Base-by-base conservation (phyloP, 352 stramenopile genomes). In the Phytophthora constricta region DNA sequence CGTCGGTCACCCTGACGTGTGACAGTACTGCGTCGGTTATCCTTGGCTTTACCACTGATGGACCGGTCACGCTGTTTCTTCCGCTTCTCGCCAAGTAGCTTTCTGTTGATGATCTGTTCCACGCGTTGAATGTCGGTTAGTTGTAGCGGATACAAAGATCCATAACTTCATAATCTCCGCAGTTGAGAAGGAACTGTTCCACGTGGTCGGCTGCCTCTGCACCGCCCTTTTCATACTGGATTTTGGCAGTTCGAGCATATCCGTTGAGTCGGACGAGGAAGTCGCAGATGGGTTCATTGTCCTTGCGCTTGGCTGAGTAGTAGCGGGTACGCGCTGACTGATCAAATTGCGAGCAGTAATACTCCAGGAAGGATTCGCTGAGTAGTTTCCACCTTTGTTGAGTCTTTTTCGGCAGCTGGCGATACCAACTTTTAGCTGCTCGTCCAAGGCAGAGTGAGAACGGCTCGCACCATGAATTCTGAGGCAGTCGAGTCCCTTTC, bases 391-490 rank as follows among this genome's bases (percentile, higher is more conserved):
- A 47, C 9, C 41, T 10, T 0, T 25, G 5, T 19, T 47, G 41
- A 1, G 41, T 47, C 16, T 23, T 19, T 14, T 47, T 47, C 8
- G 41, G 19, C 41, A 47, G 41, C 41, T 47, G 41, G 16, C 41
- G 1, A 14, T 47, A 47, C 41, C 41, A 47, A 14, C 26, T 16
- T n/a, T 51, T 56, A 3, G 31, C 57, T 22, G 22, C 31, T 28
- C 25, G n/a, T 1, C 14, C 27, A 2, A 47, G n/a, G 5, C 46
- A 31, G 1, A 41, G 47, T 1, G 57, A 55, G 46, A 56, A 64
- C 1, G 57, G 46, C n/a, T 57, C 45, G 11, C 22, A 64, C 57
- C 57, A 64, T n/a, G 16, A 25, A 20, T 52, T 22, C 8, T 64
- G 45, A 3, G 57, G 14, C 28, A 33, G 33, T 3, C 47, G 34